A percentile compares a stretch with the other conserved stretches of the same genome.
Evolutionary conservation across 1,284 basidiomycete species (phyloP).

Genomic region (Cutaneotrichosporon sp.): DNA sequence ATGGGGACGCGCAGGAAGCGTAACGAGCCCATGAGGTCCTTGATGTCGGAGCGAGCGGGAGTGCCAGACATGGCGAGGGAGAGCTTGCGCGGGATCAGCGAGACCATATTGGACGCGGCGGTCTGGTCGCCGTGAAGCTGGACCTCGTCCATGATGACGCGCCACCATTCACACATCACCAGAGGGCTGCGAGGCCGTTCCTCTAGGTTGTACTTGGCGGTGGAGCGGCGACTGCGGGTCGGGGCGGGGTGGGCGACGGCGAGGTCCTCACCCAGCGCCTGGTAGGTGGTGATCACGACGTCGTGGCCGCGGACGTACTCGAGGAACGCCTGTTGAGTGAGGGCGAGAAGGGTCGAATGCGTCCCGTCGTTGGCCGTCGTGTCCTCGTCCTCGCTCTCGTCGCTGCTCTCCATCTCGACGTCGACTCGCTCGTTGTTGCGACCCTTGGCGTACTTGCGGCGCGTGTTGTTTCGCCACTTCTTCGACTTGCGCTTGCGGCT

Average conservation of each 20-base stretch:
- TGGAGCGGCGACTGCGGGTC: slow-evolving; percentile 65
- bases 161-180: slow-evolving; percentile 76
- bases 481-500: slow-evolving; percentile 34
- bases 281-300: slow-evolving; percentile 74
- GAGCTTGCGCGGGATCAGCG: slow-evolving; percentile 74
- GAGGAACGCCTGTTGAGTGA: slow-evolving; percentile 44
- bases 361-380: slow-evolving; percentile 9
- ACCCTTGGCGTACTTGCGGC: slow-evolving; percentile 40
- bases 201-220: slow-evolving; percentile 62
- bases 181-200: slow-evolving; percentile 69
- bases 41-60: slow-evolving; percentile 69
- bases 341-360: slow-evolving; percentile 30
- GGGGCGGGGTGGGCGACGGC: slow-evolving; percentile 70
- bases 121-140: slow-evolving; percentile 80
- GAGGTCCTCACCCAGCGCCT: slow-evolving; percentile 63
- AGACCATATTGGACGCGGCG: slow-evolving; percentile 83
- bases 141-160: slow-evolving; percentile 94
- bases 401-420: slow-evolving; percentile 50
- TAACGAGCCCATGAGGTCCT: slow-evolving; percentile 66
- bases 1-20: slow-evolving; percentile 70
- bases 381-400: slow-evolving; percentile 51
- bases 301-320: slow-evolving; percentile 58
- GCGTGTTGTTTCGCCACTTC: slow-evolving; percentile 36
- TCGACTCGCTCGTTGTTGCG: slow-evolving; percentile 25
- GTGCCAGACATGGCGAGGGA: slow-evolving; percentile 89